Base-by-base conservation (phyloP, 768 basidiomycete species). In the Russula griseocarnosa region DNA sequence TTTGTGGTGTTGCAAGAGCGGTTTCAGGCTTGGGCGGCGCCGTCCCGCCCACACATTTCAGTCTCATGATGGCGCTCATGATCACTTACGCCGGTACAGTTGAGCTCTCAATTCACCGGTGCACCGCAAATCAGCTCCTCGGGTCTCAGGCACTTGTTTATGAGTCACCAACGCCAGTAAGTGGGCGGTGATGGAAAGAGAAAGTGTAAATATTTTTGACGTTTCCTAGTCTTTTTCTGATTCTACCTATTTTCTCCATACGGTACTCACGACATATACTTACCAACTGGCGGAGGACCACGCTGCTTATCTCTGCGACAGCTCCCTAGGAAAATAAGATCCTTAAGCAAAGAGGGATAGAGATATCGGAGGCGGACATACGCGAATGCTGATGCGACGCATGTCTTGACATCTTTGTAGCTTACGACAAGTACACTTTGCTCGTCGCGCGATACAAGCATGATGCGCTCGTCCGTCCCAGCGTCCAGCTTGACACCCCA, bases 381-480 rank as follows among this genome's bases (percentile, higher is more conserved):
- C 94, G 79, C 80, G 73, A 94, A 96, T 10, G 94, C 89, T 4
- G 85, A 81, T 56, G 94, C 87, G 44, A 96, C 81, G 72, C 91
- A 95, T 3, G 82, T 73, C 76, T 91, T 95, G 77, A 98, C 82
- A 59, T 97, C 94, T 73, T 88, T 90, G 77, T 94, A 97, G 72
- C 85, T 91, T 46, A 97, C 94, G 10, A 96, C 91, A 18, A 98
- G 81, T 73, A 94, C 97, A 70, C 88, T 94, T 77, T 96, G 95
- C 73, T 98, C 97, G 73, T 99, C 96, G 52, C 96, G 81, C 7
- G 94, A 86, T 30, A 97, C 86, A 28, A 99, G 82, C 94, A 98
- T 96, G 67, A 99, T 80, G 66, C 87, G 87, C 73, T 99, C 97
- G 50, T 98, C 96, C 16, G 88, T 84, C 7, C 95, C 96, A 9